Percentiles rank a stretch among this genome's conserved stretches.
Conservation (phyloP, 2,329 filamentous ascomycete genomes). For the Cladophialophora immunda region DNA sequence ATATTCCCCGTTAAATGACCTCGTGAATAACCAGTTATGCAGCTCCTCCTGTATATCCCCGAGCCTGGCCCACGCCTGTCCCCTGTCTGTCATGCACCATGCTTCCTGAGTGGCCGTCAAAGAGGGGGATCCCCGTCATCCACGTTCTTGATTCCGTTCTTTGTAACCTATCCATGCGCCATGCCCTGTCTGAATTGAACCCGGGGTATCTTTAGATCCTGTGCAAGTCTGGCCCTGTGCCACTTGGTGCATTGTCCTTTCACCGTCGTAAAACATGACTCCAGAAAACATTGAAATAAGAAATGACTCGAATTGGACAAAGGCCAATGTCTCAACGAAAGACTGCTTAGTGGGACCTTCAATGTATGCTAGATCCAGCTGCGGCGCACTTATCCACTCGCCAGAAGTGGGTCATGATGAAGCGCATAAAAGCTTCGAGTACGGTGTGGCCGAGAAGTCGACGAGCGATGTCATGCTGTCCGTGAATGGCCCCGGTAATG, state of each 20-base stretch:
- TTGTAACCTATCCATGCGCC: constrained; percentile 27
- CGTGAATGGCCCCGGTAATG: constrained; percentile 28
- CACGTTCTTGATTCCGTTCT: not conserved
- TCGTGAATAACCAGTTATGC: constrained; percentile 2
- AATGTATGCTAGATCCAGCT: not conserved
- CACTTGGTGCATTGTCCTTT: constrained; percentile 15
- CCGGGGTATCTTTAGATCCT: constrained; percentile 32
- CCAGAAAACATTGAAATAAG: constrained; percentile 23
- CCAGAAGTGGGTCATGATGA: constrained; percentile 31
- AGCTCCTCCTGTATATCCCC: constrained; percentile 14
- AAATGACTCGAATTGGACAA: constrained; percentile 11
- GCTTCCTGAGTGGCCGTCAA: constrained; percentile 15
- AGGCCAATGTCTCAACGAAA: constrained; percentile 4
- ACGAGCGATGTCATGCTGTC: constrained; percentile 29
- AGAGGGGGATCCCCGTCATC: constrained; percentile 19
- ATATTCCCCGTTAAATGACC: not conserved
- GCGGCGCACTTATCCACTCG: not conserved
- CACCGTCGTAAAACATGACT: constrained; percentile 19
- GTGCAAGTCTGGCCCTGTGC: constrained; percentile 16
- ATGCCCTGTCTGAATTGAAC: constrained; percentile 29
- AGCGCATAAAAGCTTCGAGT: constrained; percentile 38
- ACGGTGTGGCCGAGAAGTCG: constrained; percentile 34
- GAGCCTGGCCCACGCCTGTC: not conserved
- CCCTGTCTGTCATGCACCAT: constrained; percentile 15
- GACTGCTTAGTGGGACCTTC: not conserved